Evolutionary conservation across 352 stramenopile genomes (phyloP).

Genomic region (Phytophthora chlamydospora): DNA sequence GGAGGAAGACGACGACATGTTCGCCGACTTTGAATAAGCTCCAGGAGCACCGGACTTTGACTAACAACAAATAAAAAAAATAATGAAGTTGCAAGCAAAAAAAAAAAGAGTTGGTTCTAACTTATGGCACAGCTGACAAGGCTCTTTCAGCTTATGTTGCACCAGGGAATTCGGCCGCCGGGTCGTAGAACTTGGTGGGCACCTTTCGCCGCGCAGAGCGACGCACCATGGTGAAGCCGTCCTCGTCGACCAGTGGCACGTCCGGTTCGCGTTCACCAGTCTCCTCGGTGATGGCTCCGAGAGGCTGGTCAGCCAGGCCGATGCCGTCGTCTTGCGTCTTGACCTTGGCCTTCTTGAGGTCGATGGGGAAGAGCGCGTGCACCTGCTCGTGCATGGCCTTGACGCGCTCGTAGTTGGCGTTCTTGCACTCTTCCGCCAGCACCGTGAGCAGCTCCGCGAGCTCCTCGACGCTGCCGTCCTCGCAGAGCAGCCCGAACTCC

Average conservation of each 20-base stretch:
- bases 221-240: slow-evolving; percentile 78
- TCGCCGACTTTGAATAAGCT: slow-evolving; percentile 80
- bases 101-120: slow-evolving; percentile 26
- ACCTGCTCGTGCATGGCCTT: slow-evolving; percentile 75
- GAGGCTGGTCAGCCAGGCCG: slow-evolving; percentile 12
- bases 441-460: slow-evolving; percentile 66
- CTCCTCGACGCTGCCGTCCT: slow-evolving; percentile 82
- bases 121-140: slow-evolving; percentile 23
- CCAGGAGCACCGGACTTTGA: background rate
- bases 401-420: slow-evolving; percentile 71
- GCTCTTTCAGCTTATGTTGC: slow-evolving; percentile 53
- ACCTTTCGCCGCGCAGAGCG: slow-evolving; percentile 71
- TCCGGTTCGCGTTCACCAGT: slow-evolving; percentile 31
- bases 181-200: slow-evolving; percentile 79
- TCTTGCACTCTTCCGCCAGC: slow-evolving; percentile 81
- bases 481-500: slow-evolving; percentile 80
- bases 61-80: slow-evolving; percentile 2
- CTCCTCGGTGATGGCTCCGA: slow-evolving; percentile 44
- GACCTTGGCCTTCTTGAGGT: slow-evolving; percentile 81
- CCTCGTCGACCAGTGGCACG: slow-evolving; percentile 56
- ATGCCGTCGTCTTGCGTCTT: slow-evolving; percentile 47
- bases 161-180: slow-evolving; percentile 74
- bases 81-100: slow-evolving; percentile 20
- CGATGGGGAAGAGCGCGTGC: slow-evolving; percentile 74
- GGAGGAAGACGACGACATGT: slow-evolving; percentile 83